Conservation (phyloP, 176 grass and related monocot species). For the Musa schizocarpa region DNA sequence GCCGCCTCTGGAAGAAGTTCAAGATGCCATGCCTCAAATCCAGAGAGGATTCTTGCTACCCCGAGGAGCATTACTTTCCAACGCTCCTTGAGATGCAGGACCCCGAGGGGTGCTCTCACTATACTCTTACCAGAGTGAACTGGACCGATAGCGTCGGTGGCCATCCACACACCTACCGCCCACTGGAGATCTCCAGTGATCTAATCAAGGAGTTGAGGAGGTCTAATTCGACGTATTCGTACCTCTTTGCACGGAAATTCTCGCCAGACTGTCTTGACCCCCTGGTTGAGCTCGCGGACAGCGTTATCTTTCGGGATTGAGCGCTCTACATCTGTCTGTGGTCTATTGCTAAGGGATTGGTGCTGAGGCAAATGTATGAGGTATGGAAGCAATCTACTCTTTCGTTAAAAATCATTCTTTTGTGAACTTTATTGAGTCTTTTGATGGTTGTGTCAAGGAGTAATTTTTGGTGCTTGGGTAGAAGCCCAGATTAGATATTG, state of each 20-base stretch:
- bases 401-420: too few relatives aligned
- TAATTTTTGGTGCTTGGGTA: not conserved
- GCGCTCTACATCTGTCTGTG: too few relatives aligned
- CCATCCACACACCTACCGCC: slow-evolving; percentile 66
- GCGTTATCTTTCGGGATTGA: slow-evolving; percentile 60
- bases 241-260: slow-evolving; percentile 87
- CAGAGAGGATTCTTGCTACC: slow-evolving; percentile 57
- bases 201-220: slow-evolving; percentile 70
- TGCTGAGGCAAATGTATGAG: too few relatives aligned
- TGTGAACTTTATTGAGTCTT: not conserved
- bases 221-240: slow-evolving; percentile 58
- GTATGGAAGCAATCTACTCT: too few relatives aligned
- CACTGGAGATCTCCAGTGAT: slow-evolving; percentile 42
- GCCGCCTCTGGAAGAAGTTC: slow-evolving; percentile 90
- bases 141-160: slow-evolving; percentile 57
- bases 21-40: slow-evolving; percentile 56
- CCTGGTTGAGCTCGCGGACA: slow-evolving; percentile 53
- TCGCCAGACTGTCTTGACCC: slow-evolving; percentile 41
- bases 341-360: too few relatives aligned
- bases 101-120: slow-evolving; percentile 50
- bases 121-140: slow-evolving; percentile 76
- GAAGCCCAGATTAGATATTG: not conserved
- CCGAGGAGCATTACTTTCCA: slow-evolving; percentile 96
- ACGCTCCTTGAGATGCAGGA: slow-evolving; percentile 92
- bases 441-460: slow-evolving; percentile 3